These are phyloP conservation scores for Colletotrichum melonis DNA, from an alignment of 2,329 filamentous ascomycete genomes.

Conservation along the genomic window DNA sequence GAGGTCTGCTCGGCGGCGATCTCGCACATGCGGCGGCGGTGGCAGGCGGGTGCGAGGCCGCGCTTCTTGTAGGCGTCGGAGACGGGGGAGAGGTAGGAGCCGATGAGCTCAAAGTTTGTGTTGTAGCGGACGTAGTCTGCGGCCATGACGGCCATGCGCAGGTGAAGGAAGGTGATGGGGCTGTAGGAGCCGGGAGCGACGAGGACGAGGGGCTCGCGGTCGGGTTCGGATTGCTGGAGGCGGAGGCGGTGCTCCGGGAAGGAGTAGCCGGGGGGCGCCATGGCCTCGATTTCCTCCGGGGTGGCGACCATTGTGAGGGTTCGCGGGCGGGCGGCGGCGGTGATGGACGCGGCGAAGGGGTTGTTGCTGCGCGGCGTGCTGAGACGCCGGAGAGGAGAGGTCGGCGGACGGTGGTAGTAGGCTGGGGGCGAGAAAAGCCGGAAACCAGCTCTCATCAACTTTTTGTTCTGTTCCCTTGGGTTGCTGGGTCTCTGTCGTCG, in stretches of 20 bases:
- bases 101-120: conserved; percentile 82
- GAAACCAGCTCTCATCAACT: conserved; percentile 3
- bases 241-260: conserved; percentile 72
- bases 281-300: conserved; percentile 35
- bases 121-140: conserved; percentile 82
- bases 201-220: conserved; percentile 72
- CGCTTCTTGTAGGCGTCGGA: conserved; percentile 78
- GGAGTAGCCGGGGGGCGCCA: conserved; percentile 54
- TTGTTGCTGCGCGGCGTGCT: conserved; percentile 7
- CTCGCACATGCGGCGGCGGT: conserved; percentile 87
- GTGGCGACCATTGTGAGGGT: conserved; percentile 33
- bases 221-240: conserved; percentile 64
- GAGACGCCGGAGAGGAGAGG: conserved; percentile 12
- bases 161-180: conserved; percentile 79
- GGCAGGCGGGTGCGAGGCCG: conserved; percentile 77
- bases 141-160: conserved; percentile 91
- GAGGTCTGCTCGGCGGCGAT: conserved; percentile 81
- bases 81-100: conserved; percentile 86
- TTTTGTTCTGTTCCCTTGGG: neutral
- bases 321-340: neutral
- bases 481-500: neutral
- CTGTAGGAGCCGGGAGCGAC: conserved; percentile 80
- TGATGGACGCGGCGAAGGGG: neutral
- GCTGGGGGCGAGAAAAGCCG: conserved; percentile 1
- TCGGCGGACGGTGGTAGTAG: neutral